A percentile compares a stretch with the other conserved stretches of the same genome.
phyloP scores from a whole-genome alignment of 176 grass and related monocot genomes.

The Calamus simplicifolius region DNA sequence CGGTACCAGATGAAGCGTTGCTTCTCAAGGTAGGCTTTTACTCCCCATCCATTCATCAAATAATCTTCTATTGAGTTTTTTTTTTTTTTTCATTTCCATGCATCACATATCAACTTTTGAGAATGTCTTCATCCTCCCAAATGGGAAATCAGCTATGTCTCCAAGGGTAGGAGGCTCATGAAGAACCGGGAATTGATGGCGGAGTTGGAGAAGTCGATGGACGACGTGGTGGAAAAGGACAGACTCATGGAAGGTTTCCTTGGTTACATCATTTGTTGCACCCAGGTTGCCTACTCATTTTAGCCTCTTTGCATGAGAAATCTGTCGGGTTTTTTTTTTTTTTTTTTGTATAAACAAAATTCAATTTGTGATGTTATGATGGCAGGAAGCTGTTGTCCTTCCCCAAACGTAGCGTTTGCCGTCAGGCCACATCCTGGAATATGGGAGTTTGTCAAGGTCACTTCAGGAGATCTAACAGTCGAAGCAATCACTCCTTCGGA shows the following conservation, averaged over 20 bases:
- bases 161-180: conserved; percentile 76
- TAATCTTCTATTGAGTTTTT: too few relatives aligned
- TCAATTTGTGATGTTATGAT: conserved; percentile 16
- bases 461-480: conserved; percentile 63
- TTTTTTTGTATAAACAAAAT: conserved; percentile 6
- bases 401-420: conserved; percentile 72
- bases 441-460: conserved; percentile 86
- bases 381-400: conserved; percentile 83
- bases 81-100: too few relatives aligned
- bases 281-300: conserved; percentile 38
- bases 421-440: conserved; percentile 82
- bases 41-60: too few relatives aligned
- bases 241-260: conserved; percentile 86
- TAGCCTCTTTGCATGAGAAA: background rate
- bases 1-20: conserved; percentile 98
- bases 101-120: too few relatives aligned
- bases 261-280: conserved; percentile 77
- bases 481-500: conserved; percentile 67
- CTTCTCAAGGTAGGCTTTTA: conserved; percentile 27
- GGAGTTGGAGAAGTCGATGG: conserved; percentile 81
- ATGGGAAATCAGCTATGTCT: conserved; percentile 46
- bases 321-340: too few relatives aligned
- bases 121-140: too few relatives aligned
- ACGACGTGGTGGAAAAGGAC: conserved; percentile 74
- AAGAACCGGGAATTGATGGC: conserved; percentile 86